Conservation (phyloP, 2,329 filamentous ascomycete species). For the Byssothecium circinans region DNA sequence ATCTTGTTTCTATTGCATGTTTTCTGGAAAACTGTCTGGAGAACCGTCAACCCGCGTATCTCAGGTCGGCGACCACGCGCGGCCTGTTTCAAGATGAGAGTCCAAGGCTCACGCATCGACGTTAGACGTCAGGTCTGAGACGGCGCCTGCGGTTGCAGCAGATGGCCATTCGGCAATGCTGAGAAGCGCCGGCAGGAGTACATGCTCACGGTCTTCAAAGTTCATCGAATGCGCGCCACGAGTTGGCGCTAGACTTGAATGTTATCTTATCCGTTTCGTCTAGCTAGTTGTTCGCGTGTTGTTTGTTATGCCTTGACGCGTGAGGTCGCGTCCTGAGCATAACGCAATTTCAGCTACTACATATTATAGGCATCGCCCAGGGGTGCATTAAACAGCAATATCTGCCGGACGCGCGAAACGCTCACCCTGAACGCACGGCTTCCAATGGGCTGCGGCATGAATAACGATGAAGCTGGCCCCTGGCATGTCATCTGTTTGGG, state of each 20-base stretch:
- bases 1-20: conserved; percentile 24
- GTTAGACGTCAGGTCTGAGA: conserved; percentile 23
- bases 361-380: conserved; percentile 7
- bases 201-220: too few species aligned
- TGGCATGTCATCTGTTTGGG: neutral
- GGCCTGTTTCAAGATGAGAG: conserved; percentile 30
- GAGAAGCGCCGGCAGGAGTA: conserved; percentile 8
- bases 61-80: conserved; percentile 21
- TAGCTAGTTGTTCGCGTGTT: conserved; percentile 23
- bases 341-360: conserved; percentile 33
- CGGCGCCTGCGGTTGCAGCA: conserved; percentile 5
- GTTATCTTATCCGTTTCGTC: conserved; percentile 9
- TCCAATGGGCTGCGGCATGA: conserved; percentile 12
- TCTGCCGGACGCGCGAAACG: conserved; percentile 22
- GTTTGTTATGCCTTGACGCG: conserved; percentile 22
- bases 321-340: conserved; percentile 27
- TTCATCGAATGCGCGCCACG: neutral
- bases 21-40: too few species aligned
- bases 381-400: conserved; percentile 19
- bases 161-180: conserved; percentile 20
- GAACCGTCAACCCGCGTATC: conserved; percentile 20
- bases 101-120: conserved; percentile 13
- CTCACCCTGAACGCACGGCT: conserved; percentile 11
- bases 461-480: neutral
- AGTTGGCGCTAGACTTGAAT: neutral